These are phyloP conservation scores for Delitschia confertaspora DNA, from an alignment of 495 filamentous ascomycete species.

Conservation along the genomic window DNA sequence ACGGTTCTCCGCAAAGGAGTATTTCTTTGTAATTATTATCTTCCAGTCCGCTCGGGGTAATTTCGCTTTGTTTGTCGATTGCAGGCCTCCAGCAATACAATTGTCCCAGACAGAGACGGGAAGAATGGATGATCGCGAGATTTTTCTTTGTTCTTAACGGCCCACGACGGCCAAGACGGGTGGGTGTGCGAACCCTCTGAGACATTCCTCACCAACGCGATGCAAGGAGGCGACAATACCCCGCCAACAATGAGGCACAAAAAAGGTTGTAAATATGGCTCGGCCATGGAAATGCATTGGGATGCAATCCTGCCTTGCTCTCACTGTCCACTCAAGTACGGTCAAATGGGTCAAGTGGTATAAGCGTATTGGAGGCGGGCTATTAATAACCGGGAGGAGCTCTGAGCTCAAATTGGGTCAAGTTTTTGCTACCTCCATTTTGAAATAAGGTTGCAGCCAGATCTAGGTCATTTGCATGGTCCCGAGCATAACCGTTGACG, in stretches of 20 bases:
- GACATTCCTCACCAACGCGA: constrained; percentile 26
- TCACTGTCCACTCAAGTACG: too few species aligned
- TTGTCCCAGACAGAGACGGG: constrained; percentile 23
- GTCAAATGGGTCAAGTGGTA: constrained; percentile 7
- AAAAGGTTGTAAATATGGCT: constrained; percentile 7
- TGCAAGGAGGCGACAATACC: constrained; percentile 25
- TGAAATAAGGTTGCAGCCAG: too few species aligned
- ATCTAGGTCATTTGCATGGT: constrained; percentile 5
- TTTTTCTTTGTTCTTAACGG: constrained; percentile 23
- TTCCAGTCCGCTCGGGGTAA: not conserved
- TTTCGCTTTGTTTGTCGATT: constrained; percentile 8
- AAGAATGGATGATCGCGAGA: constrained; percentile 10
- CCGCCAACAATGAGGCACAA: constrained; percentile 9
- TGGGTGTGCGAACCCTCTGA: constrained; percentile 5
- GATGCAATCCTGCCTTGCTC: constrained; percentile 10
- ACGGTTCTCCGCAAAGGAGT: constrained; percentile 6
- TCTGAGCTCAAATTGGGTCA: constrained; percentile 11
- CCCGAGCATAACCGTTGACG: constrained; percentile 12
- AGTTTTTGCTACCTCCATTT: too few species aligned
- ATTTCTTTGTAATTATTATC: constrained; percentile 26
- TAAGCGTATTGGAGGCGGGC: not conserved
- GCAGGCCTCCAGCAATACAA: constrained; percentile 18
- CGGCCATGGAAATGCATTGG: constrained; percentile 7
- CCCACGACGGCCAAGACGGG: constrained; percentile 20
- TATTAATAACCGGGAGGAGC: constrained; percentile 24